Percentiles rank a stretch among this genome's conserved stretches.
Conservation (phyloP, 176 grass and related monocot species). For the Lolium multiflorum region DNA sequence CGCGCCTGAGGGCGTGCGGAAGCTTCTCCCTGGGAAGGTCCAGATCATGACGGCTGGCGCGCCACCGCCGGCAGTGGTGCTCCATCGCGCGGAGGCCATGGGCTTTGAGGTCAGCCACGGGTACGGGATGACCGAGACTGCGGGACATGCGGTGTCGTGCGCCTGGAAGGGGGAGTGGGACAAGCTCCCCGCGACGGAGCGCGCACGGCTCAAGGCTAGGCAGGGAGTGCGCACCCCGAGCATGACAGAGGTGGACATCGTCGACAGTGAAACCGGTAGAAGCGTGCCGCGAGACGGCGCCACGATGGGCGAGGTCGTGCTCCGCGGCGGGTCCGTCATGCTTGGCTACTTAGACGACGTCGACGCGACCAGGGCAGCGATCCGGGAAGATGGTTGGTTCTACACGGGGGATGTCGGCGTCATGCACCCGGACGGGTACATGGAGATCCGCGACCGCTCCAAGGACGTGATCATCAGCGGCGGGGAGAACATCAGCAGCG, state of each 20-base stretch:
- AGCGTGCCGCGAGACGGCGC: slow-evolving; percentile 61
- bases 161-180: slow-evolving; percentile 80
- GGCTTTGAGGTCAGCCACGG: slow-evolving; percentile 79
- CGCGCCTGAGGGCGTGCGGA: slow-evolving; percentile 40
- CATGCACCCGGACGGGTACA: slow-evolving; percentile 80
- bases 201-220: slow-evolving; percentile 70
- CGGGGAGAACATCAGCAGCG: slow-evolving; percentile 94
- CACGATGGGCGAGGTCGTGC: slow-evolving; percentile 72
- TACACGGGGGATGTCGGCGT: slow-evolving; percentile 85
- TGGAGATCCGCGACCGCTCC: slow-evolving; percentile 85
- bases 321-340: slow-evolving; percentile 70
- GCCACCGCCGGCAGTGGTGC: slow-evolving; percentile 68
- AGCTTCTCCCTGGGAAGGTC: slow-evolving; percentile 54
- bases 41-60: slow-evolving; percentile 70
- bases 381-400: slow-evolving; percentile 68
- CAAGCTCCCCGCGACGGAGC: slow-evolving; percentile 54
- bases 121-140: slow-evolving; percentile 79
- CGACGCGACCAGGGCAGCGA: slow-evolving; percentile 46
- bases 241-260: slow-evolving; percentile 51
- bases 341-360: slow-evolving; percentile 71
- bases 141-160: slow-evolving; percentile 60
- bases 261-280: slow-evolving; percentile 53
- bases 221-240: slow-evolving; percentile 67
- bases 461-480: slow-evolving; percentile 41
- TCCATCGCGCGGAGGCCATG: slow-evolving; percentile 59